Conservation (phyloP, 805 yeast genomes). For the Ogataea glucozyma region DNA sequence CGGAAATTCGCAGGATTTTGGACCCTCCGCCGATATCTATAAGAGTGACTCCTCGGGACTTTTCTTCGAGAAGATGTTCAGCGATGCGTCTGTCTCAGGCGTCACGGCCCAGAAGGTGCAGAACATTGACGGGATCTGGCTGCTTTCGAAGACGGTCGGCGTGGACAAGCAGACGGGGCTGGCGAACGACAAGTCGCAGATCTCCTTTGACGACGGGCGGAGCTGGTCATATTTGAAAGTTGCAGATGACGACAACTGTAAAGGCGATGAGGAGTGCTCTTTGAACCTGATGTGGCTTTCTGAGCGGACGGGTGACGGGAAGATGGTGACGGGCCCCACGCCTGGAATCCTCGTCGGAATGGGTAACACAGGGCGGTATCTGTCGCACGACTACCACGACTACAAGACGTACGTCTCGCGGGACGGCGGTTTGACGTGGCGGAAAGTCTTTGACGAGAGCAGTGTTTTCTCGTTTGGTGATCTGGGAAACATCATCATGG, state of each 20-base stretch:
- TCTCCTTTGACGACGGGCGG: constrained; percentile 54
- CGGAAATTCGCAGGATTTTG: constrained; percentile 17
- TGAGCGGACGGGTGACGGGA: constrained; percentile 43
- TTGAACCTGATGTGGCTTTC: constrained; percentile 40
- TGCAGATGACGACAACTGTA: constrained; percentile 46
- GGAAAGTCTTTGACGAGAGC: constrained; percentile 51
- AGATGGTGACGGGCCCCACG: constrained; percentile 50
- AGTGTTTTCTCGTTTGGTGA: constrained; percentile 67
- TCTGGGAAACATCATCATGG: constrained; percentile 70
- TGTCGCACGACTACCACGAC: constrained; percentile 34
- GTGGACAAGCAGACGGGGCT: constrained; percentile 31
- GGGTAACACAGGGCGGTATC: constrained; percentile 75
- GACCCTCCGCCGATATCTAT: constrained; percentile 39
- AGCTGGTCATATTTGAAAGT: constrained; percentile 52
- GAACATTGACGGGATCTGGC: constrained; percentile 62
- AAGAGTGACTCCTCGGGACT: constrained; percentile 62
- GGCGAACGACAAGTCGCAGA: constrained; percentile 34
- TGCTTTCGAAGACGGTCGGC: constrained; percentile 39
- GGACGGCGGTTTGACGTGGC: constrained; percentile 81
- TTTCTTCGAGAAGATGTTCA: constrained; percentile 46
- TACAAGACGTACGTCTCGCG: constrained; percentile 59
- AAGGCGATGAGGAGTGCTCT: constrained; percentile 49
- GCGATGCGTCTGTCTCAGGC: constrained; percentile 38
- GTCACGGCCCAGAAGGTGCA: constrained; percentile 44
- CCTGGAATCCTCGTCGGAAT: constrained; percentile 61